Evolutionary conservation across 352 stramenopile species (phyloP).

Genomic region (Phytophthora sp.): DNA sequence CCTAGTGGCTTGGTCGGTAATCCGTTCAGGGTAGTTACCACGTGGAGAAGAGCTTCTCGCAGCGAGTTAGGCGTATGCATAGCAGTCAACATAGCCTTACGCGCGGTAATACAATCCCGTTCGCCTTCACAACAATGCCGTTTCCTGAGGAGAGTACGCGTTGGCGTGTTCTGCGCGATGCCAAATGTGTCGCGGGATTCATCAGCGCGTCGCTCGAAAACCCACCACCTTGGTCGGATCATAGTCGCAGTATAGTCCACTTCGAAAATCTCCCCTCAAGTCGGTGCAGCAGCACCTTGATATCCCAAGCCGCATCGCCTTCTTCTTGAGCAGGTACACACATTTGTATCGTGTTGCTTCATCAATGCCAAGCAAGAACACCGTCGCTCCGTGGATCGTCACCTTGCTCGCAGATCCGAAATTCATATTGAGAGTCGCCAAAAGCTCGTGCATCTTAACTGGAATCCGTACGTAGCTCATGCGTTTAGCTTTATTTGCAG

Average conservation of each 20-base stretch:
- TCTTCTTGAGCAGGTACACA: conserved; percentile 8
- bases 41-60: neutral
- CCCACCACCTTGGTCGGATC: conserved; percentile 2
- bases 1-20: neutral
- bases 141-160: neutral
- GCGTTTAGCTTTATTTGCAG: neutral
- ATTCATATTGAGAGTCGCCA: neutral
- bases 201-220: neutral
- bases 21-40: neutral
- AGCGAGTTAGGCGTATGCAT: neutral
- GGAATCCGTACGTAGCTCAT: neutral
- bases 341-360: conserved; percentile 23
- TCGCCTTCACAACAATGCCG: neutral
- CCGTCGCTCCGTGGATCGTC: neutral
- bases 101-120: neutral
- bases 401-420: conserved; percentile 4
- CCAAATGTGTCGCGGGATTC: no score
- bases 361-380: conserved; percentile 17
- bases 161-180: neutral
- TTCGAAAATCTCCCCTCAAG: no score
- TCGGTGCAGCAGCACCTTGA: no score
- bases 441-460: neutral
- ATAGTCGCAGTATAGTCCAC: conserved; percentile 7
- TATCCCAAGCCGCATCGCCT: conserved; percentile 8
- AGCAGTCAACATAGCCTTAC: neutral